Evolutionary conservation across 148 eudicot genomes (phyloP), one percentile per base, ranked within the genome.

Genomic region (Rhododendron williamsianum): DNA sequence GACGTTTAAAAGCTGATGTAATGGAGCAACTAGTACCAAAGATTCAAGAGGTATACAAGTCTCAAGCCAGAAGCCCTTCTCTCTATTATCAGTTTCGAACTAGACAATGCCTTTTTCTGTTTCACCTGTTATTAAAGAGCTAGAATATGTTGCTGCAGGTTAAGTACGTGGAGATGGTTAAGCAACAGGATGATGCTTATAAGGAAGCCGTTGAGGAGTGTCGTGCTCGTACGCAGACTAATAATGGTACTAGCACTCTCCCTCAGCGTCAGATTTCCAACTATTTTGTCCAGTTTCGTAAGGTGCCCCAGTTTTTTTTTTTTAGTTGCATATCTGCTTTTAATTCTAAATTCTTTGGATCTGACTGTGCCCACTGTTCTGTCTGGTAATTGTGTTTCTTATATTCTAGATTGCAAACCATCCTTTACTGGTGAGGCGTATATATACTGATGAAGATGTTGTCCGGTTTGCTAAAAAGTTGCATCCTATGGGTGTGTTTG

Each of bases 21-120:
- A 96, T 96, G 99, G 94, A 93, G 91, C 99, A 96, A 89, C 92
- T 96, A 86, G 98, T 92, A 72, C 93, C 93, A 85, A 96, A 96
- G 90, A 91, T 90, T 89, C 99, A 95, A 85, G 86, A 80, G 92
- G 99, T 96, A 85, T 67, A 88, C 76, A 13, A 71, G 41, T 71
- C 38, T 71, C 21, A 5, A 30, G 41, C 49, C 60, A 78, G 43
- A 72, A 16, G 35, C 49, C 76, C 41, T 36, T 71, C 78, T 71
- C 25, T 49, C 25, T 78, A 10, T 69, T 33, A 3, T 49, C 6
- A 76, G 56, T 36, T 80, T 85, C 10, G 1, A 84, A 35, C 25
- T 73, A 23, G 69, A 72, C n/a, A 84, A 36, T 84, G 15, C 80
- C 3, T 51, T 82, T 60, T 84, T 16, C 51, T 72, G 80, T 52